A percentile compares a stretch with the other conserved stretches of the same genome.
Conservation (phyloP, 2,329 filamentous ascomycete species). For the Rutstroemia sp. region DNA sequence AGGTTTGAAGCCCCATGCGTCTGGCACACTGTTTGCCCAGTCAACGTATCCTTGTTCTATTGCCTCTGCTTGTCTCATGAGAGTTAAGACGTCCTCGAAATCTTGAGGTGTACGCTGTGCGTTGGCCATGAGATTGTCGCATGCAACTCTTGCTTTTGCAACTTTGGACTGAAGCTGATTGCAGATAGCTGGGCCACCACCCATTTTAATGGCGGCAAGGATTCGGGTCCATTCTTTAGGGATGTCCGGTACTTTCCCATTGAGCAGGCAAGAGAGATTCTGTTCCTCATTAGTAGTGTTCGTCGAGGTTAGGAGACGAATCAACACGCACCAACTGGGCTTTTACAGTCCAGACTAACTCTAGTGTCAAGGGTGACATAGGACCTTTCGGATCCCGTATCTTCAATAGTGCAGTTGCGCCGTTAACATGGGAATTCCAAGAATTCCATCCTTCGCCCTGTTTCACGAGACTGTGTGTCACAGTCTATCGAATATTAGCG, state of each 20-base stretch:
- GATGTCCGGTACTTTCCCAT: constrained; percentile 1
- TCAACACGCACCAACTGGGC: not conserved
- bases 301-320: not conserved
- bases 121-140: constrained; percentile 2
- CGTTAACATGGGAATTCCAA: constrained; percentile 5
- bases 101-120: constrained; percentile 2
- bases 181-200: not conserved
- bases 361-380: constrained; percentile 1
- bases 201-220: not conserved
- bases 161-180: constrained; percentile 6
- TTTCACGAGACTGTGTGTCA: constrained; percentile 3
- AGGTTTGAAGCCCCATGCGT: constrained; percentile 41
- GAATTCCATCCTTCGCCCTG: constrained; percentile 4
- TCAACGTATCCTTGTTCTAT: constrained; percentile 42
- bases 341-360: constrained; percentile 3
- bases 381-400: constrained; percentile 3
- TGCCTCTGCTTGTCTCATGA: constrained; percentile 42
- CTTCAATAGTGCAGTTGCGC: constrained; percentile 1
- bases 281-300: not conserved
- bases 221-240: not conserved
- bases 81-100: constrained; percentile 34
- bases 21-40: constrained; percentile 43
- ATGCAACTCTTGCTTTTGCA: not conserved
- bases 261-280: constrained; percentile 2
- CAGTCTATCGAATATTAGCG: not conserved